phyloP scores from a whole-genome alignment of 306 rosid species.

The Rosa rugosa region DNA sequence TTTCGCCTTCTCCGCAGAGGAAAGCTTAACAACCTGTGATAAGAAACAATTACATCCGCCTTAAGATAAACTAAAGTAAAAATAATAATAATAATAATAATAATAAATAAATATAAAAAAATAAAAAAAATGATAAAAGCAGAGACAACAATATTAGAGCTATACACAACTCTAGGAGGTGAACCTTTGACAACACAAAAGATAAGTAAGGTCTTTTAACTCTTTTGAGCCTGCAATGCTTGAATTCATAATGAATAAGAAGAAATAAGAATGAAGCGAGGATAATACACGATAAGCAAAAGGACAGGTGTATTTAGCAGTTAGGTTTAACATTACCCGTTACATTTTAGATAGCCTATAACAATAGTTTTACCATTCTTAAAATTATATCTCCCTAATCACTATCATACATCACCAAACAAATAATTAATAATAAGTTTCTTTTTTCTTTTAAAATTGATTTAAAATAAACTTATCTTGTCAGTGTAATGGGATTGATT shows the following conservation, averaged over 20 bases:
- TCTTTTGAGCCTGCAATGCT: too few relatives aligned
- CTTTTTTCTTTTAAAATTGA: too few relatives aligned
- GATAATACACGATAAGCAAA: too few relatives aligned
- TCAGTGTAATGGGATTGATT: background rate
- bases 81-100: too few relatives aligned
- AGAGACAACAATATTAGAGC: slow-evolving; percentile 1
- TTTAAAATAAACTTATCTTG: background rate
- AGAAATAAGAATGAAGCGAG: too few relatives aligned
- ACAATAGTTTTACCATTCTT: background rate
- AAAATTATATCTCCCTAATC: background rate
- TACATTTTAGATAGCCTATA: background rate
- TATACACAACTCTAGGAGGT: background rate
- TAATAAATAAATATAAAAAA: too few relatives aligned
- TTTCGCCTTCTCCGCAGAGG: slow-evolving; percentile 76
- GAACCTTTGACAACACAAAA: background rate
- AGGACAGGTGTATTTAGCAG: too few relatives aligned
- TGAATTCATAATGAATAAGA: too few relatives aligned
- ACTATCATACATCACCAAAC: background rate
- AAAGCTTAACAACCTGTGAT: slow-evolving; percentile 67
- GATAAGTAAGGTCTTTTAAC: background rate
- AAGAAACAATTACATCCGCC: slow-evolving; percentile 25
- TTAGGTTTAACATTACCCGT: background rate
- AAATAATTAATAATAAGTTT: too few relatives aligned
- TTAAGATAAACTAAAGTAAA: slow-evolving; percentile 21
- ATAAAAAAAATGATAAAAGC: background rate